Base-by-base conservation (phyloP, 805 yeast genomes). In the Blastobotrys chiropterorum region DNA sequence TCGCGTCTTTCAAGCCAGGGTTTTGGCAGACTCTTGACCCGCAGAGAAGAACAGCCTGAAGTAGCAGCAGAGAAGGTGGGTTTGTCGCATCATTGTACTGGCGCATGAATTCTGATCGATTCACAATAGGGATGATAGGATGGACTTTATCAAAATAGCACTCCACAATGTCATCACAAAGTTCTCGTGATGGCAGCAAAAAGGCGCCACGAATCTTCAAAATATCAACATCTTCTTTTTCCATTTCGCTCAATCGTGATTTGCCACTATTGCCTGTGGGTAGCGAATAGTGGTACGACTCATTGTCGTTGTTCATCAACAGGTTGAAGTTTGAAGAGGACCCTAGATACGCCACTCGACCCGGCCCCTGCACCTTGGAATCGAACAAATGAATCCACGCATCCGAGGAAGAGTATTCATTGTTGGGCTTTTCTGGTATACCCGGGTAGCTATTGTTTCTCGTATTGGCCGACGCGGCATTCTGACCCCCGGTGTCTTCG, bases 151-250 rank as follows among this genome's bases (percentile, higher is more conserved):
- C 77, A 59, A 87, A 87, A 67, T 77, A 87, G 46, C 76, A 66
- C 45, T 81, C 74, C 38, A 87, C 75, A 52, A 84, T 72, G 57
- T 80, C 85, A 56, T 77, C 78, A 51, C 83, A 77, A 14, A 84
- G 70, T 11, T 76, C 80, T 42, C 74, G 67, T 2, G 78, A 74
- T 1, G 95, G 95, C 17, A 87, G 66, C 47, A 79, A 67, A 60
- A 86, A 86, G 4, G 90, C 88, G 3, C 90, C 92, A 52, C 82
- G 71, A 52, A 81, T 60, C 58, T 80, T 76, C 55, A 86, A 70
- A 43, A 83, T 76, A 61, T 82, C 83, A 60, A 84, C 71, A 57
- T 86, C 90, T 21, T 78, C 84, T 2, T 80, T 73, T 59, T 81
- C 85, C 13, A 73, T 56, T 22, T 60, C 65, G 47, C 62, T 62